Evolutionary conservation across 805 yeast genomes (phyloP).

Genomic region (Cyberlindnera japonica): DNA sequence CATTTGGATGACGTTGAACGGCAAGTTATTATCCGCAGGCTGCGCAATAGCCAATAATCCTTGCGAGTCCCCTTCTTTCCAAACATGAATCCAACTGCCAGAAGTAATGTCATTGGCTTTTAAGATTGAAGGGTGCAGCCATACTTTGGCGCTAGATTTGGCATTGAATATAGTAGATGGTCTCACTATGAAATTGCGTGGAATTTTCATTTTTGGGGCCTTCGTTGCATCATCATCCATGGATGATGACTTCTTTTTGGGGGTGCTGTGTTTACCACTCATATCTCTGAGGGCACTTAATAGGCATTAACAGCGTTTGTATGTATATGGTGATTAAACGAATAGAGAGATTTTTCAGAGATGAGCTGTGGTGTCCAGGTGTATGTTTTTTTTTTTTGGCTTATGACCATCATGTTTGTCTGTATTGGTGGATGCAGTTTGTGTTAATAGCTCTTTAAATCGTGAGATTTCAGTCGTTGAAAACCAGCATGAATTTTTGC

Average conservation of each 20-base stretch:
- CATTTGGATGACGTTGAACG: slow-evolving; percentile 42
- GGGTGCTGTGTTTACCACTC: slow-evolving; percentile 23
- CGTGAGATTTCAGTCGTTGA: too few species aligned
- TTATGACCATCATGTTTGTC: too few species aligned
- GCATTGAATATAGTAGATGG: slow-evolving; percentile 30
- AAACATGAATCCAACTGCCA: slow-evolving; percentile 44
- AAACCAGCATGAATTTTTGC: not conserved
- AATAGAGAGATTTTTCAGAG: not conserved
- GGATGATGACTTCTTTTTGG: slow-evolving; percentile 1
- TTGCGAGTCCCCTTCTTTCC: slow-evolving; percentile 39
- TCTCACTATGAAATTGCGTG: slow-evolving; percentile 36
- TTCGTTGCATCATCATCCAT: not conserved
- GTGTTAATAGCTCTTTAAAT: too few species aligned
- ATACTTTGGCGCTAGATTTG: slow-evolving; percentile 36
- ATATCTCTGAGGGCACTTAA: too few species aligned
- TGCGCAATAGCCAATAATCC: slow-evolving; percentile 45
- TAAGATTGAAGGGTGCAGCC: slow-evolving; percentile 41
- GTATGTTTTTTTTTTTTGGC: too few species aligned
- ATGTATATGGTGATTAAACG: not conserved
- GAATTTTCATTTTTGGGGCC: slow-evolving; percentile 21
- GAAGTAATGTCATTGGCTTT: slow-evolving; percentile 42
- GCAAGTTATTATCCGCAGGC: slow-evolving; percentile 32
- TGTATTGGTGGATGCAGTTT: too few species aligned
- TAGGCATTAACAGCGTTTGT: not conserved
- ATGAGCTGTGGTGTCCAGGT: too few species aligned